Conservation (phyloP, 1,139 yeast species). For the Wickerhamiella pararugosa region DNA sequence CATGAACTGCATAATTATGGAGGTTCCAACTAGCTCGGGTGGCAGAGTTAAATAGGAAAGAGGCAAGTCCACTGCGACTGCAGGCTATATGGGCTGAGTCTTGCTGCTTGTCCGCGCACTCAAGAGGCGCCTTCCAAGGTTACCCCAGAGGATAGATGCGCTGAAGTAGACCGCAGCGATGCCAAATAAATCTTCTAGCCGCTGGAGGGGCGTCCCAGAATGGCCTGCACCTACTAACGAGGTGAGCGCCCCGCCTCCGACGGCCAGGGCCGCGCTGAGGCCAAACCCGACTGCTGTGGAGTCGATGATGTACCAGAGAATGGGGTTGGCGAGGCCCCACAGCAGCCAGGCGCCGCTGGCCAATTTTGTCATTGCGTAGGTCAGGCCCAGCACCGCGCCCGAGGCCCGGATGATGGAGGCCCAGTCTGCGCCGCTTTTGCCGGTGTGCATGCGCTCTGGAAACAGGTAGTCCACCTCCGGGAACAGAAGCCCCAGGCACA, state of each 20-base stretch:
- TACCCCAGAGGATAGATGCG: slow-evolving; percentile 55
- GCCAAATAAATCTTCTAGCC: slow-evolving; percentile 29
- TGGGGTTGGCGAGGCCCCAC: slow-evolving; percentile 64
- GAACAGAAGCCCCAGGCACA: slow-evolving; percentile 44
- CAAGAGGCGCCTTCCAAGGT: slow-evolving; percentile 42
- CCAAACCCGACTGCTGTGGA: slow-evolving; percentile 52
- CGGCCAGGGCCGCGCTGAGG: slow-evolving; percentile 21
- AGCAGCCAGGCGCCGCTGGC: slow-evolving; percentile 61
- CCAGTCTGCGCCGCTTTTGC: slow-evolving; percentile 24
- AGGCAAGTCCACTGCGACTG: too few relatives aligned
- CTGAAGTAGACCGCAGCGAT: slow-evolving; percentile 51
- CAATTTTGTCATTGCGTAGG: slow-evolving; percentile 67
- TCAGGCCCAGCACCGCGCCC: slow-evolving; percentile 68
- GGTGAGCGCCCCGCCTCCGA: slow-evolving; percentile 19
- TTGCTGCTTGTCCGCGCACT: not conserved
- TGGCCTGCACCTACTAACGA: slow-evolving; percentile 22
- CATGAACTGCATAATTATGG: too few relatives aligned
- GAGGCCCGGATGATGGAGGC: slow-evolving; percentile 41
- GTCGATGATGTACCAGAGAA: slow-evolving; percentile 69
- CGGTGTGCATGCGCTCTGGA: slow-evolving; percentile 22
- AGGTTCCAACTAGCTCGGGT: too few relatives aligned
- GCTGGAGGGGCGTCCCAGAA: slow-evolving; percentile 12
- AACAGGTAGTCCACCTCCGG: slow-evolving; percentile 43
- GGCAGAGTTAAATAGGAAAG: too few relatives aligned
- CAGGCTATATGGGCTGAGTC: too few relatives aligned